Conservation (phyloP, 2,329 filamentous ascomycete species). For the Emericellopsis atlantica region DNA sequence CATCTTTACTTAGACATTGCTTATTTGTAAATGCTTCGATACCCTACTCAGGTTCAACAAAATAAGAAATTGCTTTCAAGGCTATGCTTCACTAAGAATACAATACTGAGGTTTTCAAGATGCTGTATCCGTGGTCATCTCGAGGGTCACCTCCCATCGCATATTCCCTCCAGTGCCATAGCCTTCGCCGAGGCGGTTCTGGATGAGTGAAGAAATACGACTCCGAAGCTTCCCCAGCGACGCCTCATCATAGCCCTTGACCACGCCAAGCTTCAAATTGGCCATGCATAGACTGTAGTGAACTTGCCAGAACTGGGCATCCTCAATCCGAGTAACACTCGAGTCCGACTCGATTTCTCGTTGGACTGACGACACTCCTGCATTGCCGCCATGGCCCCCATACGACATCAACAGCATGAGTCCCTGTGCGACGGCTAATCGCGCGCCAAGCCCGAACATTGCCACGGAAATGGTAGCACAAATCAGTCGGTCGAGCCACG, state of each 20-base stretch:
- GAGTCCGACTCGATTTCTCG: constrained; percentile 75
- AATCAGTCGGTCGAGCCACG: constrained; percentile 72
- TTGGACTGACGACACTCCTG: constrained; percentile 59
- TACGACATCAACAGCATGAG: constrained; percentile 96
- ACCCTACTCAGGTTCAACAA: constrained; percentile 13
- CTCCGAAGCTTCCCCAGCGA: constrained; percentile 61
- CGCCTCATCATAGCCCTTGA: constrained; percentile 52
- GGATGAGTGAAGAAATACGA: constrained; percentile 65
- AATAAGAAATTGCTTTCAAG: background rate
- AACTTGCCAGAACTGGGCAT: constrained; percentile 96
- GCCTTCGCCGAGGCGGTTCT: constrained; percentile 75
- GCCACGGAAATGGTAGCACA: constrained; percentile 70
- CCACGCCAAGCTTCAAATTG: constrained; percentile 69
- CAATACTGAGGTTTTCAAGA: background rate
- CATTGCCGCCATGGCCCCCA: constrained; percentile 20
- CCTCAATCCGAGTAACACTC: constrained; percentile 64
- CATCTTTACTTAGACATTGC: background rate
- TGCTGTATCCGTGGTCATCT: constrained; percentile 41
- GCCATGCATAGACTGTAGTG: constrained; percentile 97
- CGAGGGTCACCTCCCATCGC: constrained; percentile 87
- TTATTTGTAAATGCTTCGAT: constrained; percentile 9
- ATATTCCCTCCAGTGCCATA: constrained; percentile 70
- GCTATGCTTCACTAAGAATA: no score
- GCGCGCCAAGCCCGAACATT: constrained; percentile 80
- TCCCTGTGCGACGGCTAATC: constrained; percentile 74